phyloP scores from a whole-genome alignment of 192 early-diverging fungal species.

The Haplosporangium gracile region DNA sequence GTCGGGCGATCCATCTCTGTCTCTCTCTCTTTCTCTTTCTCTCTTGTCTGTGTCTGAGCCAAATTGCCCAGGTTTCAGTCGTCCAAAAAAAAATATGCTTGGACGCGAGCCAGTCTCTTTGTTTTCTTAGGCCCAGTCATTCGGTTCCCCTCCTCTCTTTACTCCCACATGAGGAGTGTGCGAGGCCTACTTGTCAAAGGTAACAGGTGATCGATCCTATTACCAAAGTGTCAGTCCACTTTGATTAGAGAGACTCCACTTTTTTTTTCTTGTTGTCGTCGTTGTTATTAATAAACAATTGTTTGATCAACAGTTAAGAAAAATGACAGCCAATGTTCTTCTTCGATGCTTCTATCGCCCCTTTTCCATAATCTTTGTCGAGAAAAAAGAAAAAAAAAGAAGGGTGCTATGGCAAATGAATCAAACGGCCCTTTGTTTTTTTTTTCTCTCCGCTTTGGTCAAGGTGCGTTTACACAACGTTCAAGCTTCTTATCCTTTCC shows the following conservation, averaged over 20 bases:
- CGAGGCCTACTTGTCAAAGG: background rate
- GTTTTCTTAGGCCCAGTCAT: background rate
- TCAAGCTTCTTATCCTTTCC: too few relatives aligned
- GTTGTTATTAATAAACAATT: background rate
- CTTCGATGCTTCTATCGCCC: background rate
- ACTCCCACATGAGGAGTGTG: background rate
- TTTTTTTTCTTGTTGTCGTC: background rate
- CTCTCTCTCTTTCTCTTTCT: background rate
- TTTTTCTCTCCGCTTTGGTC: too few relatives aligned
- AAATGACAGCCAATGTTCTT: background rate
- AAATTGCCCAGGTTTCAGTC: background rate
- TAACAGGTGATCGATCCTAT: slow-evolving; percentile 2
- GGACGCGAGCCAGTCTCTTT: background rate
- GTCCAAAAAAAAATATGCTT: background rate
- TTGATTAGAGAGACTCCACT: background rate
- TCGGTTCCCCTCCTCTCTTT: background rate
- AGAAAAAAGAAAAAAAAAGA: background rate
- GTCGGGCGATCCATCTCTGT: background rate
- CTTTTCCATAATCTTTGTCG: background rate
- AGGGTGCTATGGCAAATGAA: background rate
- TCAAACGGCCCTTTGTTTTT: too few relatives aligned
- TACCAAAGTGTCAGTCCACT: background rate
- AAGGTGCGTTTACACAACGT: too few relatives aligned
- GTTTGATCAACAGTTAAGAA: background rate
- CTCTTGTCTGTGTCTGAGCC: background rate